Conservation (phyloP, 2,329 filamentous ascomycete species). For the Periconia digitata region DNA sequence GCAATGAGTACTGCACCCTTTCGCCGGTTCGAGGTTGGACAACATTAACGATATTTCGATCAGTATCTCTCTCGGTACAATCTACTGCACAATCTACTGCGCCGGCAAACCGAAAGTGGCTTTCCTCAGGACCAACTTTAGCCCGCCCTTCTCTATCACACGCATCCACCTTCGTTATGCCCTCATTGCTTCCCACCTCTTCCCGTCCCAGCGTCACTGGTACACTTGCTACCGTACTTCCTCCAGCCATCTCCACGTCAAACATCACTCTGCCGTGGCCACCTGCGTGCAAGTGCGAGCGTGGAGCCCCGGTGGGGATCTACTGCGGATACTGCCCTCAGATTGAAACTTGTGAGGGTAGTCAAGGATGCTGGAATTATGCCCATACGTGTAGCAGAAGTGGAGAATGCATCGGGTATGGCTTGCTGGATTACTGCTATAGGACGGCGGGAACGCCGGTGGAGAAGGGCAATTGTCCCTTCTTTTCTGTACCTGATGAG, state of each 20-base stretch:
- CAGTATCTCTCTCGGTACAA: too few relatives aligned
- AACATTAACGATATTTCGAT: too few relatives aligned
- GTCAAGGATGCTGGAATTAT: background rate
- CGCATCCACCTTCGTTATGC: too few relatives aligned
- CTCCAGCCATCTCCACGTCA: background rate
- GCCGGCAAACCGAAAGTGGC: too few relatives aligned
- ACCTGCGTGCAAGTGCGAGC: background rate
- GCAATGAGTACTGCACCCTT: too few relatives aligned
- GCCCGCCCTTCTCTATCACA: too few relatives aligned
- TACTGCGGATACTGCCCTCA: constrained; percentile 1
- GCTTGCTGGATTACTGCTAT: constrained; percentile 1
- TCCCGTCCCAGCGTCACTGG: too few relatives aligned
- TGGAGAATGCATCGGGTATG: background rate
- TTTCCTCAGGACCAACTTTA: too few relatives aligned
- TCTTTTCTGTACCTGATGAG: background rate
- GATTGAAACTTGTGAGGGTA: background rate
- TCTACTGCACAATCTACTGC: too few relatives aligned
- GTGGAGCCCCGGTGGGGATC: background rate
- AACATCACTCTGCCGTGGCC: background rate
- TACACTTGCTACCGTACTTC: too few relatives aligned
- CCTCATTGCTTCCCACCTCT: too few relatives aligned
- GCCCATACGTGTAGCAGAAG: background rate
- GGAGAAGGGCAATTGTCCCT: background rate
- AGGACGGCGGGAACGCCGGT: background rate
- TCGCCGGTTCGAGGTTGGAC: too few relatives aligned